Percentiles rank a stretch among this genome's conserved stretches.
Conservation (phyloP, 768 basidiomycete genomes). For the Nidula microcarpa region DNA sequence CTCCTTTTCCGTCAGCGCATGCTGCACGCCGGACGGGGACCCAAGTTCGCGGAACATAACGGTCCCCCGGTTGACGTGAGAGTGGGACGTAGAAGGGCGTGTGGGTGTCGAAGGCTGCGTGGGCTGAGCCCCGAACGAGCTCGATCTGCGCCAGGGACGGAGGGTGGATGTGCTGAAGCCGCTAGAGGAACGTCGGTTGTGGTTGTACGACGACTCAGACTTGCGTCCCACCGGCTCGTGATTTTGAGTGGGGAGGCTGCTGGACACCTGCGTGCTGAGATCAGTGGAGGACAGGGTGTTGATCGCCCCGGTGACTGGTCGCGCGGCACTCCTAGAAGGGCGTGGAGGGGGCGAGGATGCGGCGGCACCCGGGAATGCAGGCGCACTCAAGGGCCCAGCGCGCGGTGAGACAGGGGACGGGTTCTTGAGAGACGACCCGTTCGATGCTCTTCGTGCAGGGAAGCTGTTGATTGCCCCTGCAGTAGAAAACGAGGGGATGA, state of each 20-base stretch:
- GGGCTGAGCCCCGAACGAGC: slow-evolving; percentile 10
- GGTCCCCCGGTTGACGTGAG: slow-evolving; percentile 9
- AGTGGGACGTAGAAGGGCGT: not conserved
- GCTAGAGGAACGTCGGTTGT: slow-evolving; percentile 16
- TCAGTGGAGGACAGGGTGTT: slow-evolving; percentile 22
- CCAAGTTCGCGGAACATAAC: slow-evolving; percentile 48
- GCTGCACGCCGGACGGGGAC: slow-evolving; percentile 21
- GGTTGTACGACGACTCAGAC: slow-evolving; percentile 3
- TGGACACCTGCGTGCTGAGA: not conserved
- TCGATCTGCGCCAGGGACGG: slow-evolving; percentile 11
- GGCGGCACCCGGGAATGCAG: not conserved
- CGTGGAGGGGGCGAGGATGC: slow-evolving; percentile 2
- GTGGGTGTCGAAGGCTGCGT: not conserved
- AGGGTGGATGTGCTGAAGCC: slow-evolving; percentile 15
- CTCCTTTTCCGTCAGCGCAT: slow-evolving; percentile 58
- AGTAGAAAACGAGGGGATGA: slow-evolving; percentile 50
- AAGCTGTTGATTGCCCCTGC: slow-evolving; percentile 45
- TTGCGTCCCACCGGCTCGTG: not conserved
- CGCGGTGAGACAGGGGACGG: slow-evolving; percentile 3
- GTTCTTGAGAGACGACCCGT: slow-evolving; percentile 2
- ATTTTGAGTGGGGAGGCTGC: not conserved
- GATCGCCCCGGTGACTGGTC: slow-evolving; percentile 12
- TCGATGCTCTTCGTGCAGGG: slow-evolving; percentile 11
- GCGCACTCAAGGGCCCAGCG: not conserved
- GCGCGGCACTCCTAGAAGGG: slow-evolving; percentile 1